Evolutionary conservation across 768 basidiomycete genomes (phyloP).

Genomic region (Cyclocybe cylindracea): DNA sequence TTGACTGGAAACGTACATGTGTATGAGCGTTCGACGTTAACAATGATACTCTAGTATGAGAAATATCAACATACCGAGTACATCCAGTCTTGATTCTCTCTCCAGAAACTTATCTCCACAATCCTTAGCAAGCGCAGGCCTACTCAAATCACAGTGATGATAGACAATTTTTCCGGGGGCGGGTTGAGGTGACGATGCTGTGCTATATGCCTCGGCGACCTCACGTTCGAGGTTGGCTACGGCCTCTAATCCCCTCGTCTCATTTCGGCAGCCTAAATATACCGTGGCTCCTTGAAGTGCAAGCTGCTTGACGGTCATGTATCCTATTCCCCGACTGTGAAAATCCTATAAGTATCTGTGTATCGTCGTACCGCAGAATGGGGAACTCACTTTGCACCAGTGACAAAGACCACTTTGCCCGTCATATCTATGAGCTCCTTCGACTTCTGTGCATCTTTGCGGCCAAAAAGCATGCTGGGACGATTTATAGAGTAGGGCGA

Average conservation of each 20-base stretch:
- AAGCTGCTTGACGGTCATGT: conserved; percentile 47
- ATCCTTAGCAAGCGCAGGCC: conserved; percentile 38
- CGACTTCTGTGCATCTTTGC: too few relatives aligned
- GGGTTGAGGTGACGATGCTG: background rate
- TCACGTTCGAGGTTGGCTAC: conserved; percentile 42
- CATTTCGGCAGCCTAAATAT: conserved; percentile 50
- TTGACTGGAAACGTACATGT: conserved; percentile 3
- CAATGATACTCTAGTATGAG: background rate
- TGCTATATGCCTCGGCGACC: conserved; percentile 29
- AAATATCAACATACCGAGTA: conserved; percentile 37
- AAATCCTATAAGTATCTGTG: background rate
- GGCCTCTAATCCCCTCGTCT: conserved; percentile 41
- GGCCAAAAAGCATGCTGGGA: too few relatives aligned
- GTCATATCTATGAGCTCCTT: conserved; percentile 40
- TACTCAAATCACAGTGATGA: conserved; percentile 46
- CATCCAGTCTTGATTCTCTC: conserved; percentile 48
- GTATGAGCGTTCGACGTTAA: background rate
- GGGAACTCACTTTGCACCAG: conserved; percentile 48
- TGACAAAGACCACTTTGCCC: conserved; percentile 51
- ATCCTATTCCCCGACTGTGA: conserved; percentile 36
- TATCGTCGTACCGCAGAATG: background rate
- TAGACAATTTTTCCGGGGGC: conserved; percentile 39
- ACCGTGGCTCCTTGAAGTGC: conserved; percentile 53
- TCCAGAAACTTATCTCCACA: conserved; percentile 42
- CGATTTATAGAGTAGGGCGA: too few relatives aligned